Conservation (phyloP, 306 rosid genomes). For the Cucumis melo region DNA sequence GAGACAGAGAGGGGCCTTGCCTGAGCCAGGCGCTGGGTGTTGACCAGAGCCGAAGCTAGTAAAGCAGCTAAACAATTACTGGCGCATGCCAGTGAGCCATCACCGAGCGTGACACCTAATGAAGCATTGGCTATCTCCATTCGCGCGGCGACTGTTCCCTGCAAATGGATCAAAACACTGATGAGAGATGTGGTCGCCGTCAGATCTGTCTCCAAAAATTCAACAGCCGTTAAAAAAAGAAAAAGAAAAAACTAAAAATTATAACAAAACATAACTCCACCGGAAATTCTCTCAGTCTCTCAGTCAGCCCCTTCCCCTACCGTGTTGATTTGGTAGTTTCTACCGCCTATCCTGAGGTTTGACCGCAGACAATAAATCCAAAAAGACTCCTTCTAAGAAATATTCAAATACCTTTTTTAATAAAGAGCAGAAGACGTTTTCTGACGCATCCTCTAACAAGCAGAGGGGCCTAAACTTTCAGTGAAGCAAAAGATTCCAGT, state of each 20-base stretch:
- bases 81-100: constrained; percentile 37
- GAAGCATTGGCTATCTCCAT: constrained; percentile 47
- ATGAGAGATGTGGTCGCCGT: constrained; percentile 18
- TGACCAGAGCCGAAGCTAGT: constrained; percentile 52
- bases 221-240: constrained; percentile 5
- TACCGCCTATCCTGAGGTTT: not conserved
- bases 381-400: not conserved
- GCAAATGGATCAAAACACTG: not conserved
- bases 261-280: not conserved
- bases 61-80: constrained; percentile 36
- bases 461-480: not conserved
- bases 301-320: not conserved
- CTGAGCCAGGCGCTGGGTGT: constrained; percentile 37
- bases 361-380: not conserved
- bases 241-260: not conserved
- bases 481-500: not conserved
- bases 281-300: not conserved
- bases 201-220: constrained; percentile 27
- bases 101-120: constrained; percentile 34
- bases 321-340: not conserved
- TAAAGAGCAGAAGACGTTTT: not conserved
- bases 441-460: not conserved
- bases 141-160: constrained; percentile 21
- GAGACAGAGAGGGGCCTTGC: constrained; percentile 20
- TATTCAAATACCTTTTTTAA: not conserved